A percentile compares a stretch with the other conserved stretches of the same genome.
Evolutionary conservation across 805 yeast genomes (phyloP).

Genomic region (Nakazawaea wyomingensis): DNA sequence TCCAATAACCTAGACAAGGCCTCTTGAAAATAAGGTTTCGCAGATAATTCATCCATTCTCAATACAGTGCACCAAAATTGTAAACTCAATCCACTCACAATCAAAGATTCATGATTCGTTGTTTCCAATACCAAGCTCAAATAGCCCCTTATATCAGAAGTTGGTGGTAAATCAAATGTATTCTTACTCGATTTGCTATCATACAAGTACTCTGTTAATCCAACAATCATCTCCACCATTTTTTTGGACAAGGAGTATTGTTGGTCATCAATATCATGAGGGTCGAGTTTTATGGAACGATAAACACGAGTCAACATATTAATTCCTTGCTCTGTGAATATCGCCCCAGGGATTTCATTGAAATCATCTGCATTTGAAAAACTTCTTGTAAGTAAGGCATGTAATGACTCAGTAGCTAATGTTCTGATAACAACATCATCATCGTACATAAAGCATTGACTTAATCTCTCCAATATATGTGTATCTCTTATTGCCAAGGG

Average conservation of each 20-base stretch:
- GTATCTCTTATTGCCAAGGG: slow-evolving; percentile 67
- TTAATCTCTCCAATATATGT: slow-evolving; percentile 59
- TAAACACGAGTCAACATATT: slow-evolving; percentile 62
- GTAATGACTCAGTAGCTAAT: slow-evolving; percentile 86
- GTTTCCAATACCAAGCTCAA: slow-evolving; percentile 73
- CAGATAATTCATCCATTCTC: slow-evolving; percentile 70
- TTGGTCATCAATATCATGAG: slow-evolving; percentile 65
- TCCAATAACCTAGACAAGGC: slow-evolving; percentile 67
- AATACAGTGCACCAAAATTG: slow-evolving; percentile 93
- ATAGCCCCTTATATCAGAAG: slow-evolving; percentile 62
- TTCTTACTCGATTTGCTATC: slow-evolving; percentile 17
- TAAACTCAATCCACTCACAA: slow-evolving; percentile 84
- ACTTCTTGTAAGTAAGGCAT: slow-evolving; percentile 77
- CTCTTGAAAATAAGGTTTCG: slow-evolving; percentile 47
- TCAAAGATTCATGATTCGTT: slow-evolving; percentile 76
- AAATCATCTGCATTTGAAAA: slow-evolving; percentile 67
- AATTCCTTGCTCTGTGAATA: slow-evolving; percentile 73
- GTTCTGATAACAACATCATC: slow-evolving; percentile 63
- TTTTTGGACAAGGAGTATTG: slow-evolving; percentile 80
- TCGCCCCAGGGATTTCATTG: slow-evolving; percentile 69
- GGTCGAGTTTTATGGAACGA: slow-evolving; percentile 50
- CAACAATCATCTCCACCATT: slow-evolving; percentile 89
- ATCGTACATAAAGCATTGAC: slow-evolving; percentile 48
- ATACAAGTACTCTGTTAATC: slow-evolving; percentile 70
- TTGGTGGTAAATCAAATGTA: slow-evolving; percentile 20